Base-by-base conservation (phyloP, 163 green algal genomes). In the Prototheca cutis region DNA sequence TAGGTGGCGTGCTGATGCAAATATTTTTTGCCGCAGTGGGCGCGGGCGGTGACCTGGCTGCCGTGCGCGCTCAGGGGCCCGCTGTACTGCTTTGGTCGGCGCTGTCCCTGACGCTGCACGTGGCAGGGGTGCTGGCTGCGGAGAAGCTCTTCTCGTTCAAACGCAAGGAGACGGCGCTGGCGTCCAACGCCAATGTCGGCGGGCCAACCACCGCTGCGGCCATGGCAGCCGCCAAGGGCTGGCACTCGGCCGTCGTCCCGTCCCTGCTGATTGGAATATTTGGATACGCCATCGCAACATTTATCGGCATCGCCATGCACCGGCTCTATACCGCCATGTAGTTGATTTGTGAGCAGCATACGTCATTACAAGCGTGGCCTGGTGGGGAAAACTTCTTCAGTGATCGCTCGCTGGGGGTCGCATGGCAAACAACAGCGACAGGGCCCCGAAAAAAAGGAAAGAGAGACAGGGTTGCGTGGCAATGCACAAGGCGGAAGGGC, bases 131-230 rank as follows among this genome's bases (percentile, higher is more conserved):
- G 27, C 52, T 85, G 18, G 32, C n/a, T 7, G 28, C 67, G 36
- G 64, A 55, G 5, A 53, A 58, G 18, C 49, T 49, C 18, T 4
- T 54, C n/a, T 42, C 66, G 24, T 30, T 32, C 13, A 53, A 75
- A 34, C 67, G 62, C 28, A 64, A 65, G 54, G 36, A 66, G 19
- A 52, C 40, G 7, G 58, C 89, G 4, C 60, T 89, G n/a, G 80
- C 78, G 1, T 77, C 64, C 36, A 88, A 89, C 65, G 78, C 78
- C 21, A 80, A 81, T 49, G 67, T 88, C 18, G 80, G 80, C n/a
- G 81, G 81, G 13, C 75, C 80, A 31, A 72, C 66, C 24, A 89
- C 81, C 3, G 81, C 81, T 18, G 80, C 70, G 10, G 80, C 77
- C 21, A 89, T 87, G 75, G 79, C 78, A 19, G 53, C 61, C 13